phyloP scores from a whole-genome alignment of 2,329 filamentous ascomycete genomes.

The Pseudocercospora crystallina region DNA sequence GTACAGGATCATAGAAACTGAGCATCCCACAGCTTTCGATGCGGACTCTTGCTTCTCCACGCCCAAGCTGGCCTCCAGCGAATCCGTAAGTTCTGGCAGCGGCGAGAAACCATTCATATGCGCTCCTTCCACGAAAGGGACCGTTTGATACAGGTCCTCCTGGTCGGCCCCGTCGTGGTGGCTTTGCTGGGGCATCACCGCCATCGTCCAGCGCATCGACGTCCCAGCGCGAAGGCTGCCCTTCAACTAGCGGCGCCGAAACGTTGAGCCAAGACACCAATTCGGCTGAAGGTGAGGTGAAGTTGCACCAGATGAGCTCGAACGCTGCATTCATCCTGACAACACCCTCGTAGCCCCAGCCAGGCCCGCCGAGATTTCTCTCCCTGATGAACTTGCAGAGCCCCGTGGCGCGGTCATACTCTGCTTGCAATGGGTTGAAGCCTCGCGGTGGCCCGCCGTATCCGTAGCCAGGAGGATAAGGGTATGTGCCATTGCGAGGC shows the following conservation, averaged over 20 bases:
- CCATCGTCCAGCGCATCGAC: neutral
- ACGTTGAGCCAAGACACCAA: constrained; percentile 49
- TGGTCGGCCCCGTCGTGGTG: neutral
- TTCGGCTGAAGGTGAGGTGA: constrained; percentile 47
- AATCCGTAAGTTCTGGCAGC: constrained; percentile 20
- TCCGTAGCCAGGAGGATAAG: neutral
- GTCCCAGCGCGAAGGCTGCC: neutral
- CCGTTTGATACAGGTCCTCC: neutral
- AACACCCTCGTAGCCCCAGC: constrained; percentile 57
- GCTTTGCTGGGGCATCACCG: neutral
- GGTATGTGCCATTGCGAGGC: constrained; percentile 7
- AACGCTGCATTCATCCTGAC: constrained; percentile 68
- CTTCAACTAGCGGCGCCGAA: constrained; percentile 40
- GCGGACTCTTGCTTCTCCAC: constrained; percentile 45
- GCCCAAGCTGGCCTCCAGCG: constrained; percentile 43
- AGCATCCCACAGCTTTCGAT: constrained; percentile 46
- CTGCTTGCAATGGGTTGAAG: constrained; percentile 43
- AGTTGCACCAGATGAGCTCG: constrained; percentile 67
- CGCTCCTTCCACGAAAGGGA: constrained; percentile 7
- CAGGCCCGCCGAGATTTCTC: constrained; percentile 43
- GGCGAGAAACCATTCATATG: constrained; percentile 21
- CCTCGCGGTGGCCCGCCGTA: neutral
- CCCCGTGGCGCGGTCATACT: constrained; percentile 50
- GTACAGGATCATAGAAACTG: constrained; percentile 47
- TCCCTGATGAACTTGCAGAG: constrained; percentile 49